Percentiles rank a stretch among this genome's conserved stretches.
These are phyloP conservation scores for Xenosphaeropsis pyriputrescens DNA, from an alignment of 2,329 filamentous ascomycete species.

Conservation along the genomic window DNA sequence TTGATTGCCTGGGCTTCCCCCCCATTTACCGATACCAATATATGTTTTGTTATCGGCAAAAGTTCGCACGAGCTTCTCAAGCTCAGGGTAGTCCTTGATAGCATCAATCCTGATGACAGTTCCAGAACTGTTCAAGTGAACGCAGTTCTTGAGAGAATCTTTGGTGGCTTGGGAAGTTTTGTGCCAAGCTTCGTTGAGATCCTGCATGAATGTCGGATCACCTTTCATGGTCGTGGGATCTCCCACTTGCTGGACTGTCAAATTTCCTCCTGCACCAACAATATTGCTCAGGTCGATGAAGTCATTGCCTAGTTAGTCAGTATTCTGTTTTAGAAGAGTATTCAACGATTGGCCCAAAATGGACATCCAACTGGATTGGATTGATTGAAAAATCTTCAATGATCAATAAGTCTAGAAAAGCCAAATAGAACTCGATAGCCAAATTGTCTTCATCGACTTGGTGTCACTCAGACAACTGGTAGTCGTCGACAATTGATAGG, in stretches of 20 bases:
- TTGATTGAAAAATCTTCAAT: too few relatives aligned
- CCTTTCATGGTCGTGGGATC: conserved; percentile 21
- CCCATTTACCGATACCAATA: conserved; percentile 24
- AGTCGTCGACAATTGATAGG: too few relatives aligned
- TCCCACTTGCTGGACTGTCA: conserved; percentile 23
- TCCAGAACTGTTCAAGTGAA: conserved; percentile 11
- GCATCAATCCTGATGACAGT: conserved; percentile 20
- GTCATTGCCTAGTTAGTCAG: conserved; percentile 12
- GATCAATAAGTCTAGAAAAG: too few relatives aligned
- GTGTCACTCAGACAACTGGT: too few relatives aligned
- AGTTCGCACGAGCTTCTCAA: conserved; percentile 22
- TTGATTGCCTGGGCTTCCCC: conserved; percentile 16
- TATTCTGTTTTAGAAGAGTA: too few relatives aligned
- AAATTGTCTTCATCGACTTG: too few relatives aligned
- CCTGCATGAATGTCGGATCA: conserved; percentile 23
- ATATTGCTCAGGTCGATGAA: conserved; percentile 21
- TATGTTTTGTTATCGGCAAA: conserved; percentile 23
- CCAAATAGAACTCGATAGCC: too few relatives aligned
- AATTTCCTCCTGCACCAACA: conserved; percentile 23
- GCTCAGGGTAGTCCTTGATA: conserved; percentile 19
- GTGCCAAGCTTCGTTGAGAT: conserved; percentile 19
- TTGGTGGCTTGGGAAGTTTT: conserved; percentile 18
- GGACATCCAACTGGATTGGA: too few relatives aligned
- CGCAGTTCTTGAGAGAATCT: conserved; percentile 17
- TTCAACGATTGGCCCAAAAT: too few relatives aligned